These are phyloP conservation scores for Aspergillus sparsus DNA, from an alignment of 495 filamentous ascomycete genomes.

Conservation along the genomic window DNA sequence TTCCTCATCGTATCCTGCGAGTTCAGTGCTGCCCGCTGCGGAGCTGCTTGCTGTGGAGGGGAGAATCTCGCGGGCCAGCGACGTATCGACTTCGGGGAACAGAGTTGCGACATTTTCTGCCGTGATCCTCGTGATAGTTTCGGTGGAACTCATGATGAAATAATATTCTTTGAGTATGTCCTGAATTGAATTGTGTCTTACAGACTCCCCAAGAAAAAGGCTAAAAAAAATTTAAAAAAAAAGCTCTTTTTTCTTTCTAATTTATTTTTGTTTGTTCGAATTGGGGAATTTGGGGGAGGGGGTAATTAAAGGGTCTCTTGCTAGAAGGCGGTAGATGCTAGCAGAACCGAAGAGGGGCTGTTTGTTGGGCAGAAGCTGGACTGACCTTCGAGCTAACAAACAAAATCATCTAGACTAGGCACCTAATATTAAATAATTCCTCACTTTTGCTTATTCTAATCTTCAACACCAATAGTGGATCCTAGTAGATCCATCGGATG, in stretches of 20 bases:
- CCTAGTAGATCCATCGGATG: background rate
- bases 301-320: conserved; percentile 5
- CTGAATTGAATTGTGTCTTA: no score
- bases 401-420: no score
- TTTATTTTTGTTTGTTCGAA: conserved; percentile 1
- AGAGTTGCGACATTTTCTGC: conserved; percentile 84
- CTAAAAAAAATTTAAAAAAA: background rate
- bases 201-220: background rate
- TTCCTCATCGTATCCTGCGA: conserved; percentile 92
- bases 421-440: no score
- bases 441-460: no score
- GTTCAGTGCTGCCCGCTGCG: conserved; percentile 44
- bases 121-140: conserved; percentile 60
- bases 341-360: conserved; percentile 12
- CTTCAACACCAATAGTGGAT: no score
- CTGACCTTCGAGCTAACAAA: background rate
- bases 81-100: conserved; percentile 96
- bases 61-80: conserved; percentile 63
- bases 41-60: conserved; percentile 39
- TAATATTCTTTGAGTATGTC: background rate
- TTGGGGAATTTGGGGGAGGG: conserved; percentile 3
- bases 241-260: background rate
- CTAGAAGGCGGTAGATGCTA: conserved; percentile 11
- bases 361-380: background rate
- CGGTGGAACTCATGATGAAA: conserved; percentile 52